Evolutionary conservation across 176 grass and related monocot genomes (phyloP).

Genomic region (Thinopyrum elongatum): DNA sequence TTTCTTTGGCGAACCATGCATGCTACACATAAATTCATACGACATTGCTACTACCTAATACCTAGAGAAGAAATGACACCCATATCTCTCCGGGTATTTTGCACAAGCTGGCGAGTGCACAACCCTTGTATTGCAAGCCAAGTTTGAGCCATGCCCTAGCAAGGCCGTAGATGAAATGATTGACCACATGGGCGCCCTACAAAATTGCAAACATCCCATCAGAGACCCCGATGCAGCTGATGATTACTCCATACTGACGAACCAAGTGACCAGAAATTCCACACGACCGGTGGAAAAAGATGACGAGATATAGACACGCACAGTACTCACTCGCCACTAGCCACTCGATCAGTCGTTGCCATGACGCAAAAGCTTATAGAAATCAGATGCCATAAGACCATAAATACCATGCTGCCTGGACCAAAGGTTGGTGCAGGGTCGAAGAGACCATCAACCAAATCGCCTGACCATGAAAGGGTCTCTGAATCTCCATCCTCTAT

Average conservation of each 20-base stretch:
- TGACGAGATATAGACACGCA: slow-evolving; percentile 1
- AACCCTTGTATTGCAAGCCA: slow-evolving; percentile 17
- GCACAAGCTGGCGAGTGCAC: not conserved
- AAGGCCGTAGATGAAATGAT: slow-evolving; percentile 28
- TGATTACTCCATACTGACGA: slow-evolving; percentile 7
- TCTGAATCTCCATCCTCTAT: slow-evolving; percentile 32
- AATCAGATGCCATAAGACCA: slow-evolving; percentile 46
- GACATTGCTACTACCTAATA: not conserved
- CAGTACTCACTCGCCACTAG: slow-evolving; percentile 14
- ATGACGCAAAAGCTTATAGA: slow-evolving; percentile 46
- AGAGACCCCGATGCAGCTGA: slow-evolving; percentile 20
- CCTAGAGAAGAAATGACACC: slow-evolving; percentile 5
- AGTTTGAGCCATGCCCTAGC: slow-evolving; percentile 44
- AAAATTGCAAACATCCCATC: slow-evolving; percentile 32
- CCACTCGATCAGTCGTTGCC: not conserved
- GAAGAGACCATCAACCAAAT: slow-evolving; percentile 23
- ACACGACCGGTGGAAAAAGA: slow-evolving; percentile 46
- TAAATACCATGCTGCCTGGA: slow-evolving; percentile 33
- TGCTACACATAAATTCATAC: not conserved
- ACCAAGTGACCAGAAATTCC: slow-evolving; percentile 34
- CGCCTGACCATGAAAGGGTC: slow-evolving; percentile 21
- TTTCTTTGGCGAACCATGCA: too few relatives aligned
- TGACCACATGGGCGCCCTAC: slow-evolving; percentile 18
- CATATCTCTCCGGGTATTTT: slow-evolving; percentile 4
- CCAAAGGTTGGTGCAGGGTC: slow-evolving; percentile 41